Percentiles rank a stretch among this genome's conserved stretches.
Conservation (phyloP, 2,329 filamentous ascomycete species). For the Fusarium sterilihyphosum region DNA sequence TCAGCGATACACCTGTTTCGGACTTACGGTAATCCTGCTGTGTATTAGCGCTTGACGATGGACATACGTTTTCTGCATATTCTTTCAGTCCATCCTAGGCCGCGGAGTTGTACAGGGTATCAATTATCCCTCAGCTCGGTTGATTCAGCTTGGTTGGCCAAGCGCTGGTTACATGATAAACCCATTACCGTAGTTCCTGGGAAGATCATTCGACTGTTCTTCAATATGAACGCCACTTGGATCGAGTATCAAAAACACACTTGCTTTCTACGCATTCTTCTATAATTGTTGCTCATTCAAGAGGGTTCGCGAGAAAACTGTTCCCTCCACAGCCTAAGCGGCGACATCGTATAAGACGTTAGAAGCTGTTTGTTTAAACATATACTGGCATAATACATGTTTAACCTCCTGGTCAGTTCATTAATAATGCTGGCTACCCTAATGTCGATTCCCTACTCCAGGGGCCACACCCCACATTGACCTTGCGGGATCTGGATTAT, state of each 20-base stretch:
- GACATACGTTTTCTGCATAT: slow-evolving; percentile 22
- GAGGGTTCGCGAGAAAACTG: neutral
- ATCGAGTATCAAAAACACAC: neutral
- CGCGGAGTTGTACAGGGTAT: slow-evolving; percentile 1
- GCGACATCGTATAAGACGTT: neutral
- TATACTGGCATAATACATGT: neutral
- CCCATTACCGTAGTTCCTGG: slow-evolving; percentile 8
- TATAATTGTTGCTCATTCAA: neutral
- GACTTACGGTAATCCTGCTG: slow-evolving; percentile 15
- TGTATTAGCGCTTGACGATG: neutral
- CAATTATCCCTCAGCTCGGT: slow-evolving; percentile 13
- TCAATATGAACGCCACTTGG: neutral
- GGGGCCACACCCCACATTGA: slow-evolving; percentile 14
- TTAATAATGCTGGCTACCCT: neutral
- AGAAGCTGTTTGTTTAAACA: neutral
- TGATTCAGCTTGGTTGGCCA: slow-evolving; percentile 10
- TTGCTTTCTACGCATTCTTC: neutral
- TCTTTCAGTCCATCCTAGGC: slow-evolving; percentile 4
- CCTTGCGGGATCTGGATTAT: slow-evolving; percentile 2
- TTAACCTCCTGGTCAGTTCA: neutral
- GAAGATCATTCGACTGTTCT: slow-evolving; percentile 28
- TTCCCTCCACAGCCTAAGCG: neutral
- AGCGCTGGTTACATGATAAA: neutral
- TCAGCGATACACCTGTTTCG: slow-evolving; percentile 8
- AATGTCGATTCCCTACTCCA: neutral